phyloP scores from a whole-genome alignment of 1,139 yeast genomes.

The Zygosaccharomyces pseudobailii region DNA sequence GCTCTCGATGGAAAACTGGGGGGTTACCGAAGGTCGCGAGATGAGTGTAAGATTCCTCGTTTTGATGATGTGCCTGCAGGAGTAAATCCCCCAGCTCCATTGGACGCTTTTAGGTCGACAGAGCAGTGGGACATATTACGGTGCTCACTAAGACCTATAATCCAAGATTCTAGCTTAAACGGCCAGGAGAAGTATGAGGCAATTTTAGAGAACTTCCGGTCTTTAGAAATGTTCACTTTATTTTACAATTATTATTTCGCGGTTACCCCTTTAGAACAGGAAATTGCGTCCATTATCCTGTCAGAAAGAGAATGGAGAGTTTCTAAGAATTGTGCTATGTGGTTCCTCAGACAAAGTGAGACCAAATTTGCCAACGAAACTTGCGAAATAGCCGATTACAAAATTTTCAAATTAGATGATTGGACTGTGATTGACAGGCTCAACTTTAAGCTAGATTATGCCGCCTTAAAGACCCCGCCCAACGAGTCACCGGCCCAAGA shows the following conservation, averaged over 20 bases:
- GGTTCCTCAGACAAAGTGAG: constrained; percentile 40
- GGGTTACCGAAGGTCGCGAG: constrained; percentile 29
- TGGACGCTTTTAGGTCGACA: constrained; percentile 34
- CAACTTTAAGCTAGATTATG: constrained; percentile 32
- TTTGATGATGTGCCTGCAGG: constrained; percentile 27
- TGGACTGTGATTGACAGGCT: constrained; percentile 39
- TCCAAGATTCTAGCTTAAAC: constrained; percentile 3
- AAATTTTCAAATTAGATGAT: constrained; percentile 39
- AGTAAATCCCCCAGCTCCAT: constrained; percentile 35
- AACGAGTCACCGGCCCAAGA: neutral
- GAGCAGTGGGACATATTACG: constrained; percentile 34
- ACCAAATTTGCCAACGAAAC: constrained; percentile 36
- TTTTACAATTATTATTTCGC: constrained; percentile 63
- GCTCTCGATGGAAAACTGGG: constrained; percentile 25
- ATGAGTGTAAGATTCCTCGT: constrained; percentile 27
- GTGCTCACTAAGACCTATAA: constrained; percentile 15
- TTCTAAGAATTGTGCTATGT: constrained; percentile 32
- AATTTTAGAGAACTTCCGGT: constrained; percentile 26
- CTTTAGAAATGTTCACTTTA: constrained; percentile 40
- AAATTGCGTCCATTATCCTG: constrained; percentile 34
- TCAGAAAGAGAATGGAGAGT: constrained; percentile 38
- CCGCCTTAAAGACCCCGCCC: constrained; percentile 15
- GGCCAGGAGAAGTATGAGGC: constrained; percentile 14
- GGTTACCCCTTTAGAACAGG: constrained; percentile 48
- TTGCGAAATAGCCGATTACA: constrained; percentile 40